Evolutionary conservation across 139 green algal species (phyloP).

Genomic region (Ettlia oleoabundans): DNA sequence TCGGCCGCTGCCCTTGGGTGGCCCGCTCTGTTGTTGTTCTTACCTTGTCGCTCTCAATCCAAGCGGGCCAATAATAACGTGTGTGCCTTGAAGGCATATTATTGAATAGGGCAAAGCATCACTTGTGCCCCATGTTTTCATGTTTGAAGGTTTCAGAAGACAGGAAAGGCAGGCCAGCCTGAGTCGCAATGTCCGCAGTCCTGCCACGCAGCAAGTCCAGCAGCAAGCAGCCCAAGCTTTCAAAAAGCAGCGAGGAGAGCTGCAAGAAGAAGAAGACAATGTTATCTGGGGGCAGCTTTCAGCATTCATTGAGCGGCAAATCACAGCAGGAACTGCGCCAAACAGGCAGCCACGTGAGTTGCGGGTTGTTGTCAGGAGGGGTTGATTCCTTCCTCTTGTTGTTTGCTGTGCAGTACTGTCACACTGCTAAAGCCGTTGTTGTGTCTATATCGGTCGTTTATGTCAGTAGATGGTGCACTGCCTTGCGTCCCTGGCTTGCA

Average conservation of each 20-base stretch:
- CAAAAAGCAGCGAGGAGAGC: not conserved
- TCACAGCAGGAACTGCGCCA: not conserved
- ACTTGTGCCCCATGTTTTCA: not conserved
- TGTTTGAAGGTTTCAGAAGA: not conserved
- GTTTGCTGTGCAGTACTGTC: not conserved
- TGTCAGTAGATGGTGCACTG: too few species aligned
- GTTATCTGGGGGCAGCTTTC: not conserved
- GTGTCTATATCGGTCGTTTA: too few species aligned
- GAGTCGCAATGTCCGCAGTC: not conserved
- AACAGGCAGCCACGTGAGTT: slow-evolving; percentile 12
- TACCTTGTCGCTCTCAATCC: too few species aligned
- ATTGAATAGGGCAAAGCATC: not conserved
- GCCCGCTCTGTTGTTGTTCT: too few species aligned
- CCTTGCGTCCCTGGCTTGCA: not conserved
- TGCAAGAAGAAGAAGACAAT: not conserved
- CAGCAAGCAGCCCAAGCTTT: slow-evolving; percentile 18
- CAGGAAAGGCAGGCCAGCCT: too few species aligned
- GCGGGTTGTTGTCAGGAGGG: not conserved
- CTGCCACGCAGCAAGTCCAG: not conserved
- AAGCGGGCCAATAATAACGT: too few species aligned
- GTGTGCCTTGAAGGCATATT: too few species aligned
- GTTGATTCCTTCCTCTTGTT: not conserved
- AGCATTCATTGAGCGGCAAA: slow-evolving; percentile 24
- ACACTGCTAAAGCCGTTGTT: not conserved
- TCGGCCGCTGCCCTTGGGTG: too few species aligned